Base-by-base conservation (phyloP, 1,139 yeast genomes). In the Debaryomyces udenii region DNA sequence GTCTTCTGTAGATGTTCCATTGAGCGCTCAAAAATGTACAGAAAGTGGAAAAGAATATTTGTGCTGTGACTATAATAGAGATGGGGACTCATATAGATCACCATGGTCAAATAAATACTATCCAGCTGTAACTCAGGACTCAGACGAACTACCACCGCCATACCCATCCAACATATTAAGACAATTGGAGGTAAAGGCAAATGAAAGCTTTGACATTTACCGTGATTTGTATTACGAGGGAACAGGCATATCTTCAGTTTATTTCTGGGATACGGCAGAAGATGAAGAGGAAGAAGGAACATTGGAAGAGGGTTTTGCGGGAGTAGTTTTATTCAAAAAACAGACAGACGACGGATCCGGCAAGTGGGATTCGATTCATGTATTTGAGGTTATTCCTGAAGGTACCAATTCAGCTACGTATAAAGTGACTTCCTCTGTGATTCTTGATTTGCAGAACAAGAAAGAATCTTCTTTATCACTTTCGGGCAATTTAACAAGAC, bases 151-250 rank as follows among this genome's bases (percentile, higher is more conserved):
- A 31, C 81, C 81, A 23, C 83, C 86, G 2, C 93, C 95, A 4
- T 81, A 71, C 51, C 97, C 98, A 6, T 76, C 88, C 9, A 68
- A 67, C 2, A 67, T 68, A 26, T 70, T 93, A 46, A 75, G 98
- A 53, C 77, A 81, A 53, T 69, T 93, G 53, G 99, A 93, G 64
- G 60, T 78, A 20, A 75, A 82, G 50, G 93, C 96, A 48, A 93
- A 93, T 61, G 94, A 89, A 48, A 86, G 97, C 7, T 89, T 93
- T 61, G 98, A 91, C 56, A 78, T 93, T 30, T 93, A 93, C 66
- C 76, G 97, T 49, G 99, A 93, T 59, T 68, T 93, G 53, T 93
- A 93, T 68, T 93, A 90, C 61, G 98, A 91, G 61, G 97, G 98
- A 27, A 94, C 96, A 14, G 78, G 78, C 2, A 74, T 86, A 33